Conservation (phyloP, 1,284 basidiomycete species). For the Cystobasidium pallidum region DNA sequence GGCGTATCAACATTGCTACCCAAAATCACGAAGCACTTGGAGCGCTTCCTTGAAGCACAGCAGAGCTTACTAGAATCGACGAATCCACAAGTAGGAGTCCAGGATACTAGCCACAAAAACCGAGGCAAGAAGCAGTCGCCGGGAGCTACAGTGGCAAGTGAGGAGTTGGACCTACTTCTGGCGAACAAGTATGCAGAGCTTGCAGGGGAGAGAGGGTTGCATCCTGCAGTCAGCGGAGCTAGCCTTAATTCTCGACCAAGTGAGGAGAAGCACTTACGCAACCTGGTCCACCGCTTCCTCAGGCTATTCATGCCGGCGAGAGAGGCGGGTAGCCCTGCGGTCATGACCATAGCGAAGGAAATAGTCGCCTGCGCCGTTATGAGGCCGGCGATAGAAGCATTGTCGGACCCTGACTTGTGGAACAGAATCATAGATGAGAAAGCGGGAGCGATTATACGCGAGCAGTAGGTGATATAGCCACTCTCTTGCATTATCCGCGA, state of each 20-base stretch:
- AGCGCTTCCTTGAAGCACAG: constrained; percentile 72
- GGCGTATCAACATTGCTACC: constrained; percentile 83
- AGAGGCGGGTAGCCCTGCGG: constrained; percentile 70
- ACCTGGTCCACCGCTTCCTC: constrained; percentile 70
- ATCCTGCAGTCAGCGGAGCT: constrained; percentile 78
- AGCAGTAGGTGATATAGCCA: constrained; percentile 69
- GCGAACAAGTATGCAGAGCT: constrained; percentile 74
- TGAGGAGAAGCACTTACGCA: constrained; percentile 80
- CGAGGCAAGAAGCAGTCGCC: constrained; percentile 58
- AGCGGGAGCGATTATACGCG: constrained; percentile 83
- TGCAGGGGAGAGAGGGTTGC: constrained; percentile 62
- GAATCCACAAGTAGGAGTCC: background rate
- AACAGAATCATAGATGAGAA: constrained; percentile 87
- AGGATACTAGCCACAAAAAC: background rate
- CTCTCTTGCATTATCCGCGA: background rate
- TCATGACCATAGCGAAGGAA: constrained; percentile 76
- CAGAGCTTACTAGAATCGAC: constrained; percentile 43
- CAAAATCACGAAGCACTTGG: constrained; percentile 81
- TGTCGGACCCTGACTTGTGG: constrained; percentile 95
- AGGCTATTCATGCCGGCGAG: constrained; percentile 73
- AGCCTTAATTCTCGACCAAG: constrained; percentile 84
- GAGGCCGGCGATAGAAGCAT: constrained; percentile 84
- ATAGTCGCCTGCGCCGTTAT: constrained; percentile 79
- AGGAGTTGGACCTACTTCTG: constrained; percentile 80
- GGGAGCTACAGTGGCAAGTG: constrained; percentile 82